Base-by-base conservation (phyloP, 1,284 basidiomycete genomes). In the Baeospora myosura region DNA sequence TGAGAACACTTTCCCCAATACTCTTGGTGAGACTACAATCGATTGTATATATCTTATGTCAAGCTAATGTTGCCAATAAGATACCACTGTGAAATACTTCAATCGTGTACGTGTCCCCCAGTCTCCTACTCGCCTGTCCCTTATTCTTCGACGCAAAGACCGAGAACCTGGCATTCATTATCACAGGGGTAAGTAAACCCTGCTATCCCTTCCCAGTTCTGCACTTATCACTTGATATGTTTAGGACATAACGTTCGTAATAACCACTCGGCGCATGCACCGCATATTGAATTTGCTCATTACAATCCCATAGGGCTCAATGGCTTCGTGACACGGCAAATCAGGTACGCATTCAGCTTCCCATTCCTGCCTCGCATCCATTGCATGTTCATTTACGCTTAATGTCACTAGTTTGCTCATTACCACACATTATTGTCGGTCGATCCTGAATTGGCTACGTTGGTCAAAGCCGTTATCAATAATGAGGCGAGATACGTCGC, bases 301-400 rank as follows among this genome's bases (percentile, higher is more conserved):
- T 22, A 41, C 36, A 42, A 23, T 3, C 20, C n/a, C n/a, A 24
- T 43, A 79, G 78, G 30, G 78, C 78, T 2, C 78, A 80, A 52
- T 81, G 82, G 82, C 65, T 86, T 36, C 74, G 83, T 38, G 82
- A 86, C 52, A 84, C 82, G 16, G 81, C 74, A n/a, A 86, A 86
- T 51, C 81, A 85, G 61, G 80, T 74, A 41, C 17, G 60, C 51
- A 21, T 39, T 17, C 32, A 24, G 16, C 49, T 36, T 22, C 8
- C 6, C n/a, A 22, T 36, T n/a, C 22, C 14, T 26, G 10, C 18
- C 21, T 41, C n/a, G 11, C 8, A 17, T 14, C 4, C 20, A 14
- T 24, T 23, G 23, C 30, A 41, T 17, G 12, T 37, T 44, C 29
- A 40, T 34, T 22, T 20, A 35, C 35, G 26, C 41, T 17, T n/a